Evolutionary conservation across 768 basidiomycete genomes (phyloP), one percentile per base, ranked within the genome.

Genomic region (Calvatia gigantea): DNA sequence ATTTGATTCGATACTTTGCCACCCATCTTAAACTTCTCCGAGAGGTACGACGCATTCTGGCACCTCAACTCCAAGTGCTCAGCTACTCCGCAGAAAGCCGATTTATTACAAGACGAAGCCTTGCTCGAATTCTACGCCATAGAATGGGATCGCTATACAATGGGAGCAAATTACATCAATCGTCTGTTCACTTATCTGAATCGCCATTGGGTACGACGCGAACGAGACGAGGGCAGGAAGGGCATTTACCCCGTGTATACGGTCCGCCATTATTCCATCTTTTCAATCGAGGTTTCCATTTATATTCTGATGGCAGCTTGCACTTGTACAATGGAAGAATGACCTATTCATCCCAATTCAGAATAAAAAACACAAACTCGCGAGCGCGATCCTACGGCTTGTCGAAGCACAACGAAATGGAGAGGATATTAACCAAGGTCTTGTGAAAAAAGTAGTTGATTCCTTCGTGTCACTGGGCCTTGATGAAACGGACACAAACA

Each of bases 151-250:
- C 81, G 94, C 41, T 98, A 98, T 74, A 99, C 97, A 0, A 96
- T 87, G 2, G 96, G 96, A 44, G 95, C 96, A 1, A 94, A 91
- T 67, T 98, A 97, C 68, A 93, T 98, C 72, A 96, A 98, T 69
- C 89, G 96, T 54, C 74, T 99, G 32, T 98, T 98, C 76, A 95
- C 93, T 2, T 98, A 98, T 74, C 81, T 99, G 55, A 98, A 99
- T 72, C 91, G 96, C 19, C 94, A 98, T 72, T 99, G 97, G 97
- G 96, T 99, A 41, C 96, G 95, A 75, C 82, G 96, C 50, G 97
- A 99, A 69, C 85, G 95, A 65, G 96, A 98, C 64, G 96, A 98
- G 70, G 97, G 97, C 14, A 79, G 95, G 64, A 95, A 92, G 71
- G 89, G 87, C 39, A 90, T 98, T 19, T 98, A 98, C 73, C 86